Percentiles rank a stretch among this genome's conserved stretches.
Evolutionary conservation across 1,284 basidiomycete species (phyloP).

Genomic region (Coriolopsis trogii): DNA sequence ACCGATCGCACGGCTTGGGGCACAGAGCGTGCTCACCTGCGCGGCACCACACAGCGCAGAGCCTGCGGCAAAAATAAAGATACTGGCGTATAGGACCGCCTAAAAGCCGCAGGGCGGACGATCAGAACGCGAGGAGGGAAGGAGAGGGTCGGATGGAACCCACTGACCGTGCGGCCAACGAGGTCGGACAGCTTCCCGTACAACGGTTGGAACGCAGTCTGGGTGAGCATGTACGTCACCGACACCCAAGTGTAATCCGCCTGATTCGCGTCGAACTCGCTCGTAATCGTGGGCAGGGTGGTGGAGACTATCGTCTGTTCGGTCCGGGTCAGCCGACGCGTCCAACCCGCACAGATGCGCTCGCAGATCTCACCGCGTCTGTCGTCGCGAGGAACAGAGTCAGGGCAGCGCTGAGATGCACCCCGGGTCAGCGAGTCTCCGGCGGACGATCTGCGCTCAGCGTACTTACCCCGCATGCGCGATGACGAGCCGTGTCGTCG

Average conservation of each 20-base stretch:
- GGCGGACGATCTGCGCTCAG: constrained; percentile 5
- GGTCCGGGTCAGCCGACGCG: constrained; percentile 25
- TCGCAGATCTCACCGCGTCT: constrained; percentile 60
- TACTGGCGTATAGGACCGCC: constrained; percentile 69
- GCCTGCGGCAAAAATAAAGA: constrained; percentile 68
- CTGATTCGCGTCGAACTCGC: constrained; percentile 63
- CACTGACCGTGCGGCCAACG: constrained; percentile 65
- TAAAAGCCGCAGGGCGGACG: constrained; percentile 37
- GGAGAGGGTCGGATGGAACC: constrained; percentile 11
- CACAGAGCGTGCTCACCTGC: constrained; percentile 45
- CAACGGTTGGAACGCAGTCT: constrained; percentile 79
- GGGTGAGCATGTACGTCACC: constrained; percentile 79
- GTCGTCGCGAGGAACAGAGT: constrained; percentile 81
- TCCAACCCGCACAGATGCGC: neutral
- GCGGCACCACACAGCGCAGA: constrained; percentile 74
- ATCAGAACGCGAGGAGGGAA: constrained; percentile 16
- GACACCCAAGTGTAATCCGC: constrained; percentile 84
- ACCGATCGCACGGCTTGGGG: neutral
- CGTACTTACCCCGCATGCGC: constrained; percentile 56
- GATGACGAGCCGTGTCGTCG: constrained; percentile 50
- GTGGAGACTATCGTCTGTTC: constrained; percentile 80
- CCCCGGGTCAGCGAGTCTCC: constrained; percentile 18
- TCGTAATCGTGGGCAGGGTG: constrained; percentile 74
- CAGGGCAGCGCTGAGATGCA: constrained; percentile 60
- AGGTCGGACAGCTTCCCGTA: constrained; percentile 80